Conservation (phyloP, 164 flowering plant genomes). For the Magnolia kwangsiensis region DNA sequence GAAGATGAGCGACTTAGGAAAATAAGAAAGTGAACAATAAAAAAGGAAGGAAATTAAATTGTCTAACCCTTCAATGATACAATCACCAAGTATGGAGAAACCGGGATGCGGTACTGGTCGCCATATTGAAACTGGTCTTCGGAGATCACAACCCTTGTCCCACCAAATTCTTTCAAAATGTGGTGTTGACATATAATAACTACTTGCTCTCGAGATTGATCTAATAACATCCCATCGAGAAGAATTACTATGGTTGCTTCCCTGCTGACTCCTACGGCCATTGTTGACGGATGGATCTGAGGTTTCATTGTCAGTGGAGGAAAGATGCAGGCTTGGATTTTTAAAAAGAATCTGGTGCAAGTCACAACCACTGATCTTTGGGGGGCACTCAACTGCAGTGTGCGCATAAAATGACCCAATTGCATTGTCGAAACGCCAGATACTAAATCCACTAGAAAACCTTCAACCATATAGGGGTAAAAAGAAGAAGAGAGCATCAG, state of each 20-base stretch:
- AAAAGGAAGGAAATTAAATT: background rate
- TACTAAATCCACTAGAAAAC: constrained; percentile 68
- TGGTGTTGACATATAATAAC: constrained; percentile 70
- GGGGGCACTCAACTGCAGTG: constrained; percentile 49
- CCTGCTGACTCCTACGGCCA: constrained; percentile 28
- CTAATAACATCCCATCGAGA: constrained; percentile 85
- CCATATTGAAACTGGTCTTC: constrained; percentile 92
- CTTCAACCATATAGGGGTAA: constrained; percentile 1
- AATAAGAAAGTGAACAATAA: background rate
- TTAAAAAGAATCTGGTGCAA: constrained; percentile 60
- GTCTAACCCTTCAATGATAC: constrained; percentile 91
- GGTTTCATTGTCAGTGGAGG: constrained; percentile 29
- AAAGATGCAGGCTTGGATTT: constrained; percentile 37
- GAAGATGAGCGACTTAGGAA: background rate
- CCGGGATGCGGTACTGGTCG: constrained; percentile 82
- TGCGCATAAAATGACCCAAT: constrained; percentile 85
- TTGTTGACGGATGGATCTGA: constrained; percentile 26
- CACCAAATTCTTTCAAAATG: constrained; percentile 98
- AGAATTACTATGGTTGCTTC: constrained; percentile 37
- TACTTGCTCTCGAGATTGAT: constrained; percentile 64
- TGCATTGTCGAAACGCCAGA: constrained; percentile 91
- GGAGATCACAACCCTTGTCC: constrained; percentile 87
- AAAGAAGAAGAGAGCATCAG: background rate
- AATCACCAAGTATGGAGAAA: constrained; percentile 83
- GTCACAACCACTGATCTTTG: constrained; percentile 45